Evolutionary conservation across 2,329 filamentous ascomycete genomes (phyloP), one percentile per base, ranked within the genome.

Genomic region (Cryphonectria japonica): DNA sequence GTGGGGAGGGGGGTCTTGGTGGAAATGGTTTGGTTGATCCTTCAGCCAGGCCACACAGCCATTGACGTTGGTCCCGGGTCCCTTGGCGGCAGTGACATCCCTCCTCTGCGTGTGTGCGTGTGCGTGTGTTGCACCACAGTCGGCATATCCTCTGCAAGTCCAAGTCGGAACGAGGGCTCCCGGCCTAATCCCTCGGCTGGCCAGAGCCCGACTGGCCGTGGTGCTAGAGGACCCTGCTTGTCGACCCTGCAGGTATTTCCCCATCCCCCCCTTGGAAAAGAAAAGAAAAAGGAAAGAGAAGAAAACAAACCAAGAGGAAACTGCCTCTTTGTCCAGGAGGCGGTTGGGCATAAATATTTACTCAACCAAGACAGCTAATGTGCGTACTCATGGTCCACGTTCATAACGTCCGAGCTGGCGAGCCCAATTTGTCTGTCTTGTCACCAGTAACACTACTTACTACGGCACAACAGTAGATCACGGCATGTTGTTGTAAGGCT

Each of bases 151-250:
- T 60, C 65, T 63, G 68, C 50, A 62, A 26, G 26, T 60, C 65
- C 41, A 39, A 7, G 43, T 68, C 68, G 70, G 68, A 43, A 70
- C 68, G 68, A 70, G 50, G 19, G 34, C 46, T 29, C 63, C 70
- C 64, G 66, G 63, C 62, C 59, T 43, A 26, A 63, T 29, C 32
- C 60, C 66, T 72, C 68, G 64, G 68, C 68, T 68, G 70, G 70
- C 67, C 64, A 72, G 64, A 70, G 52, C 62, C 68, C 71, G 71
- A 72, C 39, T 41, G 57, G 29, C 59, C 70, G 68, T 68, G 63
- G 54, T 67, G 66, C 66, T n/a, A 26, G 60, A 32, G 50, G 41
- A 39, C 52, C 66, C 61, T 62, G 64, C 29, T 52, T 61, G 39
- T 69, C 60, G 66, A 66, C 59, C 34, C 34, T 61, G 59, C 32